phyloP scores from a whole-genome alignment of 495 filamentous ascomycete genomes.

The Penicillium verhagenii region DNA sequence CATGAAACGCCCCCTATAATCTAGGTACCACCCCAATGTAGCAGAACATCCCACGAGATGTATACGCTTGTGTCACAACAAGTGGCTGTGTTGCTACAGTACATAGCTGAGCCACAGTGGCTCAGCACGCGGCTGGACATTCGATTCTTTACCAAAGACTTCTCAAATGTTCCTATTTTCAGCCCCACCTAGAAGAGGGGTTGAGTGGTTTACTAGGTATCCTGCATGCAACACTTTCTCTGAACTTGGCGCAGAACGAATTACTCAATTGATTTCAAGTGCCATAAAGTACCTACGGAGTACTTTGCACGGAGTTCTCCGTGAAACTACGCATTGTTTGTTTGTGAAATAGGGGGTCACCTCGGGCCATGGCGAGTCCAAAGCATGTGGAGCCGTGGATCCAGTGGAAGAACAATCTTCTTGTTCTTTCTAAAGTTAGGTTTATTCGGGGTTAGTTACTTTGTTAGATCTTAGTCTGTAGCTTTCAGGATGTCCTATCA shows the following conservation, averaged over 20 bases:
- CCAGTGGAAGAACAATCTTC: neutral
- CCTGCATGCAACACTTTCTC: neutral
- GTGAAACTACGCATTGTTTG: too few species aligned
- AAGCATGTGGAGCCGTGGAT: neutral
- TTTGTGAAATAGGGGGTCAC: too few species aligned
- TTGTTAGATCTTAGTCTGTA: neutral
- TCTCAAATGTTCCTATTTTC: neutral
- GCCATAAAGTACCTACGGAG: too few species aligned
- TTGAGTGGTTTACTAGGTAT: neutral
- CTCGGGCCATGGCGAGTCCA: neutral
- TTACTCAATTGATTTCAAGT: neutral
- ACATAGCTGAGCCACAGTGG: constrained; percentile 29
- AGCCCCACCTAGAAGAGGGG: neutral
- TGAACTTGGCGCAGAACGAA: too few species aligned
- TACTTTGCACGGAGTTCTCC: too few species aligned
- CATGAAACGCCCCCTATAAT: neutral
- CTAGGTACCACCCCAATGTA: too few species aligned
- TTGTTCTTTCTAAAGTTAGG: neutral
- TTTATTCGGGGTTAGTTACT: too few species aligned
- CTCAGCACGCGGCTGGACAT: constrained; percentile 9
- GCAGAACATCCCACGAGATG: neutral
- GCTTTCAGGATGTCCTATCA: neutral
- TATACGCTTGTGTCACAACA: constrained; percentile 26
- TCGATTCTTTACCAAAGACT: constrained; percentile 1
- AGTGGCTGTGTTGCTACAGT: constrained; percentile 28